phyloP scores from a whole-genome alignment of 805 yeast genomes.

The Lipomyces orientalis region DNA sequence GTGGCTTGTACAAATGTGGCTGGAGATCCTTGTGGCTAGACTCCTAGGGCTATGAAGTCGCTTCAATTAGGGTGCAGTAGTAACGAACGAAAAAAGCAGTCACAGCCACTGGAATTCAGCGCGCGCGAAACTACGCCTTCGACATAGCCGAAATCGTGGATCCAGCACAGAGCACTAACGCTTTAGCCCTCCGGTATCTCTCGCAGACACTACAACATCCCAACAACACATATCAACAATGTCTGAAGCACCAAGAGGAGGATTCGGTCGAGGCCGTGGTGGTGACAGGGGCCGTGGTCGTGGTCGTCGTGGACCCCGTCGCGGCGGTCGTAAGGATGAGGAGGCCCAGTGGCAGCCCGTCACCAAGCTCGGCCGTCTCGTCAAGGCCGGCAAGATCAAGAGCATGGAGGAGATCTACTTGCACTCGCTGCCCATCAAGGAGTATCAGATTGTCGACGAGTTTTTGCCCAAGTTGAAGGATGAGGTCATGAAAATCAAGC shows the following conservation, averaged over 20 bases:
- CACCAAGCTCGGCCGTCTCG: slow-evolving; percentile 99
- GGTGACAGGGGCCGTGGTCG: slow-evolving; percentile 47
- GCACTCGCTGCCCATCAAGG: slow-evolving; percentile 99
- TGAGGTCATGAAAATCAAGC: slow-evolving; percentile 99
- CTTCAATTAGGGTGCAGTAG: no score
- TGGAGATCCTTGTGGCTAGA: not conserved
- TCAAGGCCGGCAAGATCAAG: slow-evolving; percentile 96
- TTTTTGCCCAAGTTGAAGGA: slow-evolving; percentile 95
- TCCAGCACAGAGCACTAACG: not conserved
- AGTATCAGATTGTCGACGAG: slow-evolving; percentile 97
- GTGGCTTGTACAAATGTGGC: not conserved
- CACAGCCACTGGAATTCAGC: no score
- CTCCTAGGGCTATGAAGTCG: not conserved
- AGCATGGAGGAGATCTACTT: slow-evolving; percentile 98
- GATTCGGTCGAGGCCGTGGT: slow-evolving; percentile 49
- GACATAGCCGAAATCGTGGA: not conserved
- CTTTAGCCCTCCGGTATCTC: not conserved
- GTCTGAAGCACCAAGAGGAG: slow-evolving; percentile 48
- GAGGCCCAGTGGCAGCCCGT: slow-evolving; percentile 99
- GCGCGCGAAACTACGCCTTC: no score
- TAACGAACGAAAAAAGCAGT: not conserved
- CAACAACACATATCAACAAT: slow-evolving; percentile 31
- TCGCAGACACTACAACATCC: slow-evolving; percentile 10
- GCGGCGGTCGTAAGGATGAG: slow-evolving; percentile 85
- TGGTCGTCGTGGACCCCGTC: slow-evolving; percentile 65